Evolutionary conservation across 306 rosid species (phyloP), one percentile per base, ranked within the genome.

Genomic region (Cucumis hystrix): DNA sequence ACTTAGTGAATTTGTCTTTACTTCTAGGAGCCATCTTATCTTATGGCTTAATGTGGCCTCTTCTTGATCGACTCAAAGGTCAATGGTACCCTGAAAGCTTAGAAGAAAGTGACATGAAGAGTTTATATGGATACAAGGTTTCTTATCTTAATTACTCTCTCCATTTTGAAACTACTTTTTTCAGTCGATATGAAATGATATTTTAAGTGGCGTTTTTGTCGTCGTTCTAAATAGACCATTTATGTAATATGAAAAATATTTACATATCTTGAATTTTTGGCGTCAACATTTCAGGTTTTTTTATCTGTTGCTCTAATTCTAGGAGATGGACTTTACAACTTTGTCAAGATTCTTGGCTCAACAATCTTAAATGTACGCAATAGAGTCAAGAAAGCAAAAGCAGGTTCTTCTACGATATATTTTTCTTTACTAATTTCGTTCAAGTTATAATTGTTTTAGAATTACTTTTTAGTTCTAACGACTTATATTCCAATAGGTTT

Each of bases 81-180:
- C 51, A 83, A 2, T 95, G 98, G 98, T 95, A 86, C 83, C 77
- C 96, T 63, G 85, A 80, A 37, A 83, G 91, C 45, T 86, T 88
- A 72, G 82, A 82, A 70, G 98, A 92, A 80, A 83, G 83, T 79
- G 87, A 89, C 79, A 95, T 95, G 98, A 95, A 90, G 82, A 93
- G 97, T 54, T 81, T 92, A 52, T 95, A 87, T n/a, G 97, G 98
- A 59, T 95, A 95, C 58, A 95, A 95, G 96, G 96, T 89, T 64
- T 66, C 13, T 74, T 49, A 35, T 40, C 62, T 47, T 23, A 23
- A 23, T 23, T 28, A 28, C 28, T 49, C 47, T 41, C 35, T 77
- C 52, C 5, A 66, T 9, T 37, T 64, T 64, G 47, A 64, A 61
- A 18, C 13, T 9, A 61, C 39, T 28, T 45, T 45, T 45, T 45